These are phyloP conservation scores for Aspergillus uvarum DNA, from an alignment of 2,329 filamentous ascomycete species.

Conservation along the genomic window DNA sequence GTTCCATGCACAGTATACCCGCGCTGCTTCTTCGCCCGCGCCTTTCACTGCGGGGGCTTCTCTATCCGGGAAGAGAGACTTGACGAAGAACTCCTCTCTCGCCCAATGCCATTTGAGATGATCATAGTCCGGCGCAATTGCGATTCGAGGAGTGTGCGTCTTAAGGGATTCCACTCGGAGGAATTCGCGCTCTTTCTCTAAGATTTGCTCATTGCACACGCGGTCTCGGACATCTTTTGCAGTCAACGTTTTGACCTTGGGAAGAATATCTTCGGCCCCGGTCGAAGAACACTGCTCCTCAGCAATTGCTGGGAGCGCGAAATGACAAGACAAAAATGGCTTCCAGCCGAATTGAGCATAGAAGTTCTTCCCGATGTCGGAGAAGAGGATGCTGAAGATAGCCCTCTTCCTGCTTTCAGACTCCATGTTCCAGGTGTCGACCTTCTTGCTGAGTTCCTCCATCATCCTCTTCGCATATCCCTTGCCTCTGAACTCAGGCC, in stretches of 20 bases:
- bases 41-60: constrained; percentile 63
- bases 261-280: constrained; percentile 26
- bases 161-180: constrained; percentile 52
- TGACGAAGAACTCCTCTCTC: constrained; percentile 75
- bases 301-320: constrained; percentile 57
- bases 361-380: constrained; percentile 80
- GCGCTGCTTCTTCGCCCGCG: constrained; percentile 57
- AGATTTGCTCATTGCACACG: constrained; percentile 63
- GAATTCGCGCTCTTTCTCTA: constrained; percentile 62
- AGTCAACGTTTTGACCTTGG: constrained; percentile 32
- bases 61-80: constrained; percentile 57
- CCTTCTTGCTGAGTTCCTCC: constrained; percentile 58
- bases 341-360: constrained; percentile 78
- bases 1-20: constrained; percentile 44
- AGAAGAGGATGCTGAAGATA: constrained; percentile 78
- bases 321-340: constrained; percentile 69
- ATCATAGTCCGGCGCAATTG: constrained; percentile 66
- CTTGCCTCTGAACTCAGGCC: constrained; percentile 63
- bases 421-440: constrained; percentile 55
- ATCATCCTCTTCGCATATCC: constrained; percentile 81
- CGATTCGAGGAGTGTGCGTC: constrained; percentile 55
- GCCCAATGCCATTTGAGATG: constrained; percentile 75
- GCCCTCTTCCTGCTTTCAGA: constrained; percentile 40
- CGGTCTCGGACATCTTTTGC: constrained; percentile 34
- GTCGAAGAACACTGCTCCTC: constrained; percentile 21